Evolutionary conservation across 192 early-diverging fungal genomes (phyloP).

Genomic region (Coemansia sp.): DNA sequence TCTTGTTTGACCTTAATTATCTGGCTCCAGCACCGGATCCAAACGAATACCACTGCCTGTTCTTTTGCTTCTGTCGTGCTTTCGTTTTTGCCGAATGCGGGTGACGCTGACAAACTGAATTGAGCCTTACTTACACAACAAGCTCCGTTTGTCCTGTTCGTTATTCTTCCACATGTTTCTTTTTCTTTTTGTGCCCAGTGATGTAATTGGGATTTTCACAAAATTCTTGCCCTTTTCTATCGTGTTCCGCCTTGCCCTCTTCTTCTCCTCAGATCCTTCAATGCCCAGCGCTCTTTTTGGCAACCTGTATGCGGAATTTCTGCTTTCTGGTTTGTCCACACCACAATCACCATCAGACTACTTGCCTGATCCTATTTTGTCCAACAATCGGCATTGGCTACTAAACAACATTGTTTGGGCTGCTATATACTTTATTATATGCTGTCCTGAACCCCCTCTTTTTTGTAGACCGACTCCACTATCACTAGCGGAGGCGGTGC

Average conservation of each 20-base stretch:
- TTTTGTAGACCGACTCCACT: constrained; percentile 28
- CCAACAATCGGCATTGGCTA: neutral
- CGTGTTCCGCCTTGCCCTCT: neutral
- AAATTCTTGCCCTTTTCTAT: neutral
- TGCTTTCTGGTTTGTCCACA: neutral
- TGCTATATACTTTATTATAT: neutral
- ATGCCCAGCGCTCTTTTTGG: neutral
- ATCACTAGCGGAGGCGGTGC: constrained; percentile 16
- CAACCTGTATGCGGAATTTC: neutral
- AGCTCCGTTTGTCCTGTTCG: neutral
- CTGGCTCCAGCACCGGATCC: neutral
- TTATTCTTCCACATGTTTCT: constrained; percentile 1
- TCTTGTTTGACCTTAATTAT: neutral
- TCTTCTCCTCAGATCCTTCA: neutral
- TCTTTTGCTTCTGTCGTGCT: neutral
- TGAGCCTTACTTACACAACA: neutral
- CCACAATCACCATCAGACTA: neutral
- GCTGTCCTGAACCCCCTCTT: no score
- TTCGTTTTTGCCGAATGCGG: neutral
- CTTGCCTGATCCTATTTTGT: neutral
- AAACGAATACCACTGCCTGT: neutral
- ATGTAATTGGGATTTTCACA: constrained; percentile 8
- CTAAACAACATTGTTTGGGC: neutral
- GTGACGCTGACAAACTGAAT: neutral
- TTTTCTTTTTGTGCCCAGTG: neutral